These are phyloP conservation scores for Phlegmacium glaucopus DNA, from an alignment of 768 basidiomycete genomes.

Conservation along the genomic window DNA sequence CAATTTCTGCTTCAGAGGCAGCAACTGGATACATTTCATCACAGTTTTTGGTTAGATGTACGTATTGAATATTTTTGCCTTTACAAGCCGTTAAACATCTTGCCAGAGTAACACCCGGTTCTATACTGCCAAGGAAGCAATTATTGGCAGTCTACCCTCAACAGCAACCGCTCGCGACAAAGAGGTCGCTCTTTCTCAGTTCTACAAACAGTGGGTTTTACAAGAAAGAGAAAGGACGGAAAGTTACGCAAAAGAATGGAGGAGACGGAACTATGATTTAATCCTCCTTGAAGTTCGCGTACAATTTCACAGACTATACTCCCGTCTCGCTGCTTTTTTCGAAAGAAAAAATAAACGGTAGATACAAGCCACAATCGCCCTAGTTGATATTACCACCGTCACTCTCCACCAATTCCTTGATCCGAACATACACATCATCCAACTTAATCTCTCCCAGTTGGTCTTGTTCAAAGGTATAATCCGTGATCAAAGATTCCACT, in stretches of 20 bases:
- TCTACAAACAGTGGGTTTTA: slow-evolving; percentile 71
- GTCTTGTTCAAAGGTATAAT: slow-evolving; percentile 63
- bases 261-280: slow-evolving; percentile 52
- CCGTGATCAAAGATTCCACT: slow-evolving; percentile 52
- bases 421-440: slow-evolving; percentile 57
- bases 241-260: slow-evolving; percentile 65
- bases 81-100: not conserved
- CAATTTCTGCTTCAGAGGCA: slow-evolving; percentile 71
- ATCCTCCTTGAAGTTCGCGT: slow-evolving; percentile 59
- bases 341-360: slow-evolving; percentile 15
- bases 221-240: slow-evolving; percentile 60
- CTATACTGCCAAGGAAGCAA: slow-evolving; percentile 59
- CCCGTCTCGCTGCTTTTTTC: slow-evolving; percentile 26
- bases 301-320: slow-evolving; percentile 41
- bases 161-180: slow-evolving; percentile 48
- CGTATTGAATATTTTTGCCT: slow-evolving; percentile 24
- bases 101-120: slow-evolving; percentile 80
- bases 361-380: not conserved
- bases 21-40: slow-evolving; percentile 71
- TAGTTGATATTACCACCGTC: slow-evolving; percentile 5
- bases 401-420: slow-evolving; percentile 53
- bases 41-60: slow-evolving; percentile 80
- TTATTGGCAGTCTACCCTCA: slow-evolving; percentile 53
- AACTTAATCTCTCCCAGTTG: slow-evolving; percentile 54
- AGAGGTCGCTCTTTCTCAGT: slow-evolving; percentile 68